Base-by-base conservation (phyloP, 345 rosid genomes). In the Leavenworthia alabamica region DNA sequence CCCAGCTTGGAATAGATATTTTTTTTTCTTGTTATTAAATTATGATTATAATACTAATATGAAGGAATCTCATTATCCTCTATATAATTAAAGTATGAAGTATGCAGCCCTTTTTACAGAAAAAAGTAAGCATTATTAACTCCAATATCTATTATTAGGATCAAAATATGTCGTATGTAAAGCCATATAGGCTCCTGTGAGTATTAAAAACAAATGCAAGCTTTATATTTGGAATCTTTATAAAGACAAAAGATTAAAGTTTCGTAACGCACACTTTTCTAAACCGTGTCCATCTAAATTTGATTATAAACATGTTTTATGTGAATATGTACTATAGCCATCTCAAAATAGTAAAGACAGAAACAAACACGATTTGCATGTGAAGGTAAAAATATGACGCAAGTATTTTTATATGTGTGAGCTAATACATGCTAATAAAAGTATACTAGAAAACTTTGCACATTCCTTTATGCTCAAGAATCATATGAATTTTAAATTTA, bases 1-100 rank as follows among this genome's bases (percentile, higher is more conserved):
- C 27, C 56, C 75, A 71, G 65, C 75, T 71, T 57, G 70, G 56
- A 57, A 42, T 35, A 50, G 0, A 42, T 28, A n/a, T 9, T 8
- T 4, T 24, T 55, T 47, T 8, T 16, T 41, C 35, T 9, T 42
- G 15, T 5, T 41, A 16, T 10, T 27, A 37, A 28, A 5, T 3
- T 17, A 26, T 16, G 17, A 33, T 27, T 59, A 60, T 26, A 35
- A 26, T 52, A 69, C 17, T 64, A 31, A 46, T 37, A 43, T 45
- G 36, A 41, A 19, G 60, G 56, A 45, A 71, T 70, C 69, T 56
- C 57, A 70, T 39, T 37, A 55, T 17, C 45, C 13, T 31, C 22
- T 42, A 17, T 31, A 49, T 62, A 36, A 45, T 56, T 48, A 64
- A 33, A 56, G 54, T 47, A 70, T 36, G 33, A 26, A 51, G 31